Evolutionary conservation across 2,329 filamentous ascomycete genomes (phyloP).

Genomic region (Emergomyces africanus): DNA sequence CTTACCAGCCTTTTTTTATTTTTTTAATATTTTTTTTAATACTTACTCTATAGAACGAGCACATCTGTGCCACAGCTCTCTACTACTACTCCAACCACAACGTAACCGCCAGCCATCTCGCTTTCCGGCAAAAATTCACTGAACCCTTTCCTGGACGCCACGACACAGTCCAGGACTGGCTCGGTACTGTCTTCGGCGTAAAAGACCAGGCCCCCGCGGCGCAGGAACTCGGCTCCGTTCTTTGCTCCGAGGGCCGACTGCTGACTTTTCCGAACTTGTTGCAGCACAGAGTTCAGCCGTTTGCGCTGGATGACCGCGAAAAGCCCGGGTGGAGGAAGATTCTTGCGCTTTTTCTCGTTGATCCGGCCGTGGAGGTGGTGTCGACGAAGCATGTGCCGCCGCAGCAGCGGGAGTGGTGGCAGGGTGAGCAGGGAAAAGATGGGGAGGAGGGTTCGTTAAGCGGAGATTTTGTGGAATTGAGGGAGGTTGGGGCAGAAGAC

Average conservation of each 20-base stretch:
- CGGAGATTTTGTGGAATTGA: too few relatives aligned
- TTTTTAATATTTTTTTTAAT: too few relatives aligned
- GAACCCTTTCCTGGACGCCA: too few relatives aligned
- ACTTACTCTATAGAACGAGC: slow-evolving; percentile 2
- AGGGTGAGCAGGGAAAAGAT: too few relatives aligned
- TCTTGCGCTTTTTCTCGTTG: slow-evolving; percentile 3
- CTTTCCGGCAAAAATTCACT: slow-evolving; percentile 5
- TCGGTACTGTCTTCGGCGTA: neutral
- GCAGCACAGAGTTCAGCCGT: slow-evolving; percentile 4
- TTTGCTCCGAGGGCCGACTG: slow-evolving; percentile 1
- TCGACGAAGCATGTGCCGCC: slow-evolving; percentile 4
- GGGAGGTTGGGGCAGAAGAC: too few relatives aligned
- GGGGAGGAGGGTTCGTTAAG: too few relatives aligned
- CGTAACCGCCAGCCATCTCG: slow-evolving; percentile 1
- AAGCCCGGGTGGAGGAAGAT: slow-evolving; percentile 3
- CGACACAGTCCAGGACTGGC: neutral
- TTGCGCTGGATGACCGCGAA: slow-evolving; percentile 2
- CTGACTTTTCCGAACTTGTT: slow-evolving; percentile 5
- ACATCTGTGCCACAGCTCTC: slow-evolving; percentile 6
- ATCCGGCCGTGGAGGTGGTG: slow-evolving; percentile 2
- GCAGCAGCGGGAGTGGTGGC: slow-evolving; percentile 6
- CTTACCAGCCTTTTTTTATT: too few relatives aligned
- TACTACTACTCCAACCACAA: slow-evolving; percentile 5
- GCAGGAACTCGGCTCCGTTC: neutral
- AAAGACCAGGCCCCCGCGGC: neutral